These are phyloP conservation scores for Suhomyces xylopsoci DNA, from an alignment of 805 yeast genomes.

Conservation along the genomic window DNA sequence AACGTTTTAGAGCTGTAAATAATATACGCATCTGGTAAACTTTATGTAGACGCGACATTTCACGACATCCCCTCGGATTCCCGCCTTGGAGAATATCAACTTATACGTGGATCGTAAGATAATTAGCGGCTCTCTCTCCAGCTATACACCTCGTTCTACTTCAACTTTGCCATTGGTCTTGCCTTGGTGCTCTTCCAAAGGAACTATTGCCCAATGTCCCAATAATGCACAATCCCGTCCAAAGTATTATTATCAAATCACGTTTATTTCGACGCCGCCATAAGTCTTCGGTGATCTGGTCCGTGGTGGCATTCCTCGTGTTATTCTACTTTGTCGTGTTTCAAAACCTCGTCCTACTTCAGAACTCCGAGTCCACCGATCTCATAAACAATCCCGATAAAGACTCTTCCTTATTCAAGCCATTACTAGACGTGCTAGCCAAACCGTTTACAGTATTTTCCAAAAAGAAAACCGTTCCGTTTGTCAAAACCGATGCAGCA, in stretches of 20 bases:
- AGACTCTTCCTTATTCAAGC: constrained; percentile 1
- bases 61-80: not conserved
- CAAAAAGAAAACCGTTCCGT: constrained; percentile 12
- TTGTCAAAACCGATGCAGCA: constrained; percentile 4
- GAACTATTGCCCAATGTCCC: not conserved
- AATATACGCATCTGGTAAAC: not conserved
- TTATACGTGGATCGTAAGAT: not conserved
- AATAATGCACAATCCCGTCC: constrained; percentile 1
- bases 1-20: not conserved
- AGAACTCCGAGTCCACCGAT: not conserved
- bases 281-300: constrained; percentile 1
- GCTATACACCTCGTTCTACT: not conserved
- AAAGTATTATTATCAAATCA: not conserved
- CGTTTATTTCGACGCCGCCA: constrained; percentile 8
- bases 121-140: not conserved
- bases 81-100: not conserved
- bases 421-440: not conserved
- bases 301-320: constrained; percentile 6
- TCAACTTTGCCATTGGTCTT: not conserved
- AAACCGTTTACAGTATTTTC: not conserved
- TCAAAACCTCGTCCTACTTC: constrained; percentile 6
- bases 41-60: not conserved
- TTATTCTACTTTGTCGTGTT: constrained; percentile 8
- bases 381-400: constrained; percentile 8
- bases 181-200: not conserved